These are phyloP conservation scores for Phytophthora pinifolia DNA, from an alignment of 352 stramenopile species.

Conservation along the genomic window DNA sequence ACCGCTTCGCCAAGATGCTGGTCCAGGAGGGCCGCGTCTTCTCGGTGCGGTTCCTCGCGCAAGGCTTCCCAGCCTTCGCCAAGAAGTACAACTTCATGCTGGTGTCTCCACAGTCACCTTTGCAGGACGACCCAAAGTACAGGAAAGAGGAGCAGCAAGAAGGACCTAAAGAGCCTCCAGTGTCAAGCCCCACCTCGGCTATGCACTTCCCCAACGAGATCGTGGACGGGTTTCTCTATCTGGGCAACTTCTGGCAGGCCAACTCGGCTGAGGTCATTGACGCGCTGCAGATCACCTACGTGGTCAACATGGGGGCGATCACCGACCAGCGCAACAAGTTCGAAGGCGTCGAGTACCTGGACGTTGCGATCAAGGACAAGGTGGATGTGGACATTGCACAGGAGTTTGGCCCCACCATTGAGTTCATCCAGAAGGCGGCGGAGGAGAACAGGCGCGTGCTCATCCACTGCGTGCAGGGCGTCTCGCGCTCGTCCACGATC, in stretches of 20 bases:
- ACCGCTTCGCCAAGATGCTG: constrained; percentile 65
- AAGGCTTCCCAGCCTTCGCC: constrained; percentile 63
- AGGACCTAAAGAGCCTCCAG: not conserved
- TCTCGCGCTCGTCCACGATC: constrained; percentile 76
- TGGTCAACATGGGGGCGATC: constrained; percentile 74
- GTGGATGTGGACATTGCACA: constrained; percentile 59
- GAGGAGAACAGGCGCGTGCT: constrained; percentile 48
- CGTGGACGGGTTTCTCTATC: constrained; percentile 60
- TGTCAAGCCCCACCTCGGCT: constrained; percentile 9
- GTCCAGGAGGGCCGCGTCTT: constrained; percentile 66
- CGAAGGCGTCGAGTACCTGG: constrained; percentile 56
- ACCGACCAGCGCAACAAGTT: constrained; percentile 62
- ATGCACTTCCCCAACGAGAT: constrained; percentile 80
- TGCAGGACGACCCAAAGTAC: constrained; percentile 9
- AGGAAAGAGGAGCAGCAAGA: constrained; percentile 10
- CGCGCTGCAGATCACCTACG: constrained; percentile 64
- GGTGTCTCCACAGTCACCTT: constrained; percentile 13
- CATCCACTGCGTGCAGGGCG: constrained; percentile 82
- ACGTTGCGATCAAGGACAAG: constrained; percentile 62
- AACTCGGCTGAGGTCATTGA: constrained; percentile 53
- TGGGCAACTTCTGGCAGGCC: constrained; percentile 84
- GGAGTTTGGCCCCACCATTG: constrained; percentile 46
- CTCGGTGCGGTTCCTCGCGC: constrained; percentile 67
- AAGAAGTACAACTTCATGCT: constrained; percentile 77
- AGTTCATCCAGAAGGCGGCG: constrained; percentile 57